Evolutionary conservation across 2,329 filamentous ascomycete genomes (phyloP).

Genomic region (Talaromyces sp.): DNA sequence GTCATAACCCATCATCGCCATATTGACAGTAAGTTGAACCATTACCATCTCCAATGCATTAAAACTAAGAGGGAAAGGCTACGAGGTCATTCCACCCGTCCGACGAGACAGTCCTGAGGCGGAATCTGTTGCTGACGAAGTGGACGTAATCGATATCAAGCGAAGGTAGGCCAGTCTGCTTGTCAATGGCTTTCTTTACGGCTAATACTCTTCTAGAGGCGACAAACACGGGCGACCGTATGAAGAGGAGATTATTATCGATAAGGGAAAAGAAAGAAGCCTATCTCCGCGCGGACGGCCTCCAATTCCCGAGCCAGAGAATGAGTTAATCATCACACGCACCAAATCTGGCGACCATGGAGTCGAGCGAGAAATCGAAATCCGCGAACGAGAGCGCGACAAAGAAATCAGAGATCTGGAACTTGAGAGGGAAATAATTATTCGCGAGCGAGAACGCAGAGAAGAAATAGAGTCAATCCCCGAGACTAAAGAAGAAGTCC

Average conservation of each 20-base stretch:
- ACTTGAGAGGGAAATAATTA: conserved; percentile 1
- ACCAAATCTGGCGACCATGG: conserved; percentile 29
- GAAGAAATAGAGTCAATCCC: conserved; percentile 53
- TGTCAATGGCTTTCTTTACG: not conserved
- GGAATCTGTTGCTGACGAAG: conserved; percentile 31
- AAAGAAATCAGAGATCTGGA: conserved; percentile 25
- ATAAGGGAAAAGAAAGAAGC: conserved; percentile 38
- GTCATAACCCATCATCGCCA: conserved; percentile 85
- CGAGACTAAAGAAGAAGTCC: conserved; percentile 49
- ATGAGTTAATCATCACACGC: conserved; percentile 23
- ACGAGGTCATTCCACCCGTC: conserved; percentile 24
- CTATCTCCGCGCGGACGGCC: conserved; percentile 32
- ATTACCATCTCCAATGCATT: not conserved
- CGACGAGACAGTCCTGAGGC: conserved; percentile 17
- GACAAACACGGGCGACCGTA: conserved; percentile 40
- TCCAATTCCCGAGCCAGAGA: conserved; percentile 19
- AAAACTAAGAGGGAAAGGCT: conserved; percentile 24
- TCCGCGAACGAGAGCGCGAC: conserved; percentile 18
- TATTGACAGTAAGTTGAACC: conserved; percentile 71
- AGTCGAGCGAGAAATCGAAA: conserved; percentile 7
- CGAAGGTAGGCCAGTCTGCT: conserved; percentile 42
- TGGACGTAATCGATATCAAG: conserved; percentile 56
- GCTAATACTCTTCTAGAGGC: not conserved
- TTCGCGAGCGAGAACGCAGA: conserved; percentile 18
- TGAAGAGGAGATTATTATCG: conserved; percentile 66